Base-by-base conservation (phyloP, 1,284 basidiomycete genomes). In the Microbotryomycetes sp. region DNA sequence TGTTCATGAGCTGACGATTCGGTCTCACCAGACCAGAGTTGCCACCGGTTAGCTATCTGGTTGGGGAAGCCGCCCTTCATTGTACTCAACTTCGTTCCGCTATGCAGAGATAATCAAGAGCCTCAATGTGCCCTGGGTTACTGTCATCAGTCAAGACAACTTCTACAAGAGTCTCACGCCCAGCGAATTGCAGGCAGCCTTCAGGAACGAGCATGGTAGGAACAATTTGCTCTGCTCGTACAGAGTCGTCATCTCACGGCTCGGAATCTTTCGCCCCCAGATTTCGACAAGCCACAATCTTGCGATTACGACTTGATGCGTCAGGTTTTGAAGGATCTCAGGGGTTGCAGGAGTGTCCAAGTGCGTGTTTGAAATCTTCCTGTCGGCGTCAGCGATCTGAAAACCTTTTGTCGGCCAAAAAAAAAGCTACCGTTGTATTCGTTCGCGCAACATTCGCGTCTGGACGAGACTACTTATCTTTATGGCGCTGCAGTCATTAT, bases 401-500 rank as follows among this genome's bases (percentile, higher is more conserved):
- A 71, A 23, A 18, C 29, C 46, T 13, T 28, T 27, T 24, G n/a
- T n/a, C n/a, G n/a, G n/a, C n/a, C n/a, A n/a, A n/a, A n/a, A n/a
- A n/a, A n/a, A n/a, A 21, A 79, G 73, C 91, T 97, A 59, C 93
- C 94, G 0, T 83, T 94, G 9, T 98, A 98, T 76, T 94, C 91
- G 1, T 98, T 98, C 75, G 81, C 83, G 21, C 81, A 90, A 67
- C 94, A 98, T 76, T 91, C 97, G 73, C 82, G 94, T 35, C 76
- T 89, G 58, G 79, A 84, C 3, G 89, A 94, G 72, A 88, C 83
- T 31, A 88, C 90, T 72, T 96, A 97, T 76, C 79, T 97, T 1
- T 98, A 97, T 74, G 94, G 94, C 1, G 91, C 92, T 4, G 85
- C 87, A n/a, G 88, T 97, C 52, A 88, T 97, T 70, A 93, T 97